phyloP scores from a whole-genome alignment of 2,329 filamentous ascomycete species.

The Trichoderma cornu-damae region DNA sequence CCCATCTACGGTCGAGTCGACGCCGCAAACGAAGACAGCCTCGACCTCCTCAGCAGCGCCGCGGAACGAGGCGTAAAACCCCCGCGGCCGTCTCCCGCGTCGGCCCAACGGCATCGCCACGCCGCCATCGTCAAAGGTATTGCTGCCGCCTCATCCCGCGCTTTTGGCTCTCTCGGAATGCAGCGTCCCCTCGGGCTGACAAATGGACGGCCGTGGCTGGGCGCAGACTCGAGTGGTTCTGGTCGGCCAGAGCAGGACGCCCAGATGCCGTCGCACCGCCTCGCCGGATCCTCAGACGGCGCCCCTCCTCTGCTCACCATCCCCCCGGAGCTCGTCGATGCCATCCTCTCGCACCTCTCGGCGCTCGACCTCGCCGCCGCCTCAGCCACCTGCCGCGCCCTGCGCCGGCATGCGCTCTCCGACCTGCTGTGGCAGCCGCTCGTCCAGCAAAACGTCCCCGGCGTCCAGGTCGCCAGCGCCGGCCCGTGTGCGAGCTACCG shows the following conservation, averaged over 20 bases:
- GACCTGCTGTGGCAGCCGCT: slow-evolving; percentile 69
- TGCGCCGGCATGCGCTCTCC: slow-evolving; percentile 55
- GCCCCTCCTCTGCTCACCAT: slow-evolving; percentile 46
- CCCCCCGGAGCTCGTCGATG: slow-evolving; percentile 69
- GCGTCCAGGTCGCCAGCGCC: slow-evolving; percentile 46
- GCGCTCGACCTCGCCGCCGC: slow-evolving; percentile 58
- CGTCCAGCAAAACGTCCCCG: slow-evolving; percentile 63
- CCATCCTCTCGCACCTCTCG: slow-evolving; percentile 63
- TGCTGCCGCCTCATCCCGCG: slow-evolving; percentile 14
- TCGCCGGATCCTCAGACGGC: not conserved
- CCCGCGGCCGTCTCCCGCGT: slow-evolving; percentile 1
- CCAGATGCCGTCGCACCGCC: not conserved
- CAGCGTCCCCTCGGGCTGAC: too few relatives aligned
- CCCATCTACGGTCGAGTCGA: slow-evolving; percentile 33
- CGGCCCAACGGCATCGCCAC: slow-evolving; percentile 3
- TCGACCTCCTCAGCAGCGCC: slow-evolving; percentile 29
- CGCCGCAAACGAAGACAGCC: slow-evolving; percentile 34
- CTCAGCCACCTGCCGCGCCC: slow-evolving; percentile 55
- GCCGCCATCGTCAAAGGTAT: slow-evolving; percentile 14
- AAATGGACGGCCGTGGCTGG: not conserved
- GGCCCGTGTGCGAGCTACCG: slow-evolving; percentile 60
- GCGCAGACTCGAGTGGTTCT: not conserved
- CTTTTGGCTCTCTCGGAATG: not conserved
- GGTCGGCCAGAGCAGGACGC: not conserved
- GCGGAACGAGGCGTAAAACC: slow-evolving; percentile 22